phyloP scores from a whole-genome alignment of 148 eudicot species.

The Diospyros kaki region DNA sequence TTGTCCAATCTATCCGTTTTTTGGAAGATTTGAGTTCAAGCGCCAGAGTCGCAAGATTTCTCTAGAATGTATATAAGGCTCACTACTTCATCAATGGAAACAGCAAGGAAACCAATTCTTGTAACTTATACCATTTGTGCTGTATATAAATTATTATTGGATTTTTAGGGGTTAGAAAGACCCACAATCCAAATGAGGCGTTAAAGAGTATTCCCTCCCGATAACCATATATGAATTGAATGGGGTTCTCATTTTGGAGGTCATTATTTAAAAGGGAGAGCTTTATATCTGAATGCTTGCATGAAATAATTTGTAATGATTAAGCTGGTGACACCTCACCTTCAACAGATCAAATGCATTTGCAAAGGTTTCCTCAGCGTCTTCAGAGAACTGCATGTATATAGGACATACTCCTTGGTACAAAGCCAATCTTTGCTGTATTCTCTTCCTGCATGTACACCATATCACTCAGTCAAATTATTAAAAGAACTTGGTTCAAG shows the following conservation, averaged over 20 bases:
- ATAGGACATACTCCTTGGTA: conserved; percentile 95
- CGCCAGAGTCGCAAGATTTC: not conserved
- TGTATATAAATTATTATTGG: not conserved
- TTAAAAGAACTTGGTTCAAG: not conserved
- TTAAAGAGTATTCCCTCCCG: not conserved
- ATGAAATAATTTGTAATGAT: not conserved
- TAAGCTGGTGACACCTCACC: conserved; percentile 33
- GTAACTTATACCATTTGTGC: not conserved
- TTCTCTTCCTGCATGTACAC: conserved; percentile 59
- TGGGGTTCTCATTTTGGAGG: not conserved
- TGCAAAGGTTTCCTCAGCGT: conserved; percentile 79
- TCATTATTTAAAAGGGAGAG: not conserved
- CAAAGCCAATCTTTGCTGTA: conserved; percentile 84
- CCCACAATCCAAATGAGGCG: not conserved
- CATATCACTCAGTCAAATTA: not conserved
- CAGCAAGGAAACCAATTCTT: not conserved
- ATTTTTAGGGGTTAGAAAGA: not conserved
- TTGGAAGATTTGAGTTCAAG: not conserved
- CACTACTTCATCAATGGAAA: not conserved
- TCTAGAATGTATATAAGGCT: not conserved
- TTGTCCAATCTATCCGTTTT: not conserved
- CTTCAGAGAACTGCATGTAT: conserved; percentile 66
- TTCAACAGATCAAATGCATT: conserved; percentile 53
- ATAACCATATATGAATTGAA: not conserved
- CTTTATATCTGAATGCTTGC: not conserved